Evolutionary conservation across 176 grass and related monocot species (phyloP).

Genomic region (Carex pumila): DNA sequence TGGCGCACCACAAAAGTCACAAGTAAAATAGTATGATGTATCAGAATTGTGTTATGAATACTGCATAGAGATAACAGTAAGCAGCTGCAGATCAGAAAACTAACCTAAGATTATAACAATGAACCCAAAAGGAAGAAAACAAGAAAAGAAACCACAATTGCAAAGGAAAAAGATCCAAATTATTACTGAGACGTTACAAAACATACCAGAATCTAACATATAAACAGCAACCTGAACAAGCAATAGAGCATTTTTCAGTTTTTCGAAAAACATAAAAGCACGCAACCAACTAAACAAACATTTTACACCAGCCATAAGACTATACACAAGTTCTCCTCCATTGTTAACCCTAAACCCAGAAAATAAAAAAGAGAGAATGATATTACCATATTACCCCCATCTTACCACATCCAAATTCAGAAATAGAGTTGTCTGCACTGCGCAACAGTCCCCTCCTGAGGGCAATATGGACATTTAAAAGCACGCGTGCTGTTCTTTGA

Average conservation of each 20-base stretch:
- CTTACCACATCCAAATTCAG: conserved; percentile 21
- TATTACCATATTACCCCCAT: background rate
- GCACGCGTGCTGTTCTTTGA: conserved; percentile 70
- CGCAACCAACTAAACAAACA: background rate
- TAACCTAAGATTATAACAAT: background rate
- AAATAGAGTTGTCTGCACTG: conserved; percentile 90
- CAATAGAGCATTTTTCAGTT: background rate
- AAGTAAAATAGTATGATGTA: background rate
- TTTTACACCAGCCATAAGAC: background rate
- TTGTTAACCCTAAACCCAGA: background rate
- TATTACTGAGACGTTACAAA: background rate
- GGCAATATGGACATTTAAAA: conserved; percentile 94
- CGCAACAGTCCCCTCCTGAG: conserved; percentile 38
- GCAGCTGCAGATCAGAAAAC: background rate
- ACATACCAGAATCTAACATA: conserved; percentile 7
- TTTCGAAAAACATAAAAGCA: background rate
- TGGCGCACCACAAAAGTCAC: no score
- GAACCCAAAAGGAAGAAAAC: background rate
- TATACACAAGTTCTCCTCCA: background rate
- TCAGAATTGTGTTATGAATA: background rate
- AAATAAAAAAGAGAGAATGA: background rate
- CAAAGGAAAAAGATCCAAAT: background rate
- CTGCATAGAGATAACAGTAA: background rate
- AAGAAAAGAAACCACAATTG: background rate
- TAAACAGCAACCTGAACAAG: background rate